Evolutionary conservation across 139 green algal genomes (phyloP).

Genomic region (Picochlorum sp.): DNA sequence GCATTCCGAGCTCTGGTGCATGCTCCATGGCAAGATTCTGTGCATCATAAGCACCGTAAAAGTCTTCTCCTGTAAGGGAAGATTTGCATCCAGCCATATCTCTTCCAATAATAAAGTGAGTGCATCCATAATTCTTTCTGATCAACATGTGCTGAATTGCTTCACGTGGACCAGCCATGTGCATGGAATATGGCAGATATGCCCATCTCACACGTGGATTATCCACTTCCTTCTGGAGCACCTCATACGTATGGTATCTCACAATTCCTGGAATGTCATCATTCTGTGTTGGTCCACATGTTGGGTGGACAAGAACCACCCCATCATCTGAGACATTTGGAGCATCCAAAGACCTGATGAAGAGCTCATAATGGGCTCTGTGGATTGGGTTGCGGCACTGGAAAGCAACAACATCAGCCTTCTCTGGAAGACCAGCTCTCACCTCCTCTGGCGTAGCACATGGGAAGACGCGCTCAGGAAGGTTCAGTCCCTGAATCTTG

Average conservation of each 20-base stretch:
- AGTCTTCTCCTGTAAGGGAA: conserved; percentile 75
- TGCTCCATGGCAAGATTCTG: conserved; percentile 64
- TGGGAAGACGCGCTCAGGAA: conserved; percentile 72
- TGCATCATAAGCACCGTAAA: conserved; percentile 77
- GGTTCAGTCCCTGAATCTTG: conserved; percentile 56
- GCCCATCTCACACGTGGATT: conserved; percentile 78
- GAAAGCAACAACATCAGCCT: conserved; percentile 67
- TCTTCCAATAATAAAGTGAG: conserved; percentile 93
- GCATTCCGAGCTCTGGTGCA: conserved; percentile 68
- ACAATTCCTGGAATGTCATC: conserved; percentile 94
- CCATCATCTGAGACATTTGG: conserved; percentile 56
- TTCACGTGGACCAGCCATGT: conserved; percentile 88
- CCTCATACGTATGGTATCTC: conserved; percentile 89
- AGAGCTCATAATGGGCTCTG: conserved; percentile 89
- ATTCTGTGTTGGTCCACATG: conserved; percentile 84
- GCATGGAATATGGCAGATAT: conserved; percentile 93
- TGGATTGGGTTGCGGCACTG: conserved; percentile 94
- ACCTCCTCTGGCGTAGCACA: conserved; percentile 63
- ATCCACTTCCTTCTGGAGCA: conserved; percentile 75
- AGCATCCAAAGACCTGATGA: conserved; percentile 71
- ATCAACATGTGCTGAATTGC: conserved; percentile 95
- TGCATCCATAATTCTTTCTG: conserved; percentile 92
- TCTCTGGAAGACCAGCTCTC: conserved; percentile 21
- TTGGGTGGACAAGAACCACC: conserved; percentile 85
- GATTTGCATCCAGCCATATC: conserved; percentile 92